Evolutionary conservation across 225 moss, liverwort and hornwort species (phyloP).

Genomic region (Pleurozium schreberi): DNA sequence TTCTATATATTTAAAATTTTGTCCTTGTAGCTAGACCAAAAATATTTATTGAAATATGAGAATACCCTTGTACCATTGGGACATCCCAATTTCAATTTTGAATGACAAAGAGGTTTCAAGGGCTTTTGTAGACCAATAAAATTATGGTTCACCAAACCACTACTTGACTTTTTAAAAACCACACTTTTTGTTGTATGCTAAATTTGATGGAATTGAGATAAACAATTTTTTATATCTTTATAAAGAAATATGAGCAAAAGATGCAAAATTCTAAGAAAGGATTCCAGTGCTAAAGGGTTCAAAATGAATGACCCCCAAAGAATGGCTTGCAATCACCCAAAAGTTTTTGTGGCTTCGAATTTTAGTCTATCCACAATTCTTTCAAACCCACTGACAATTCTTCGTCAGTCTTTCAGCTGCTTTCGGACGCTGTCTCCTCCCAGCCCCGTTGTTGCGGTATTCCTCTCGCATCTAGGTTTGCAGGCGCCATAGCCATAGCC

Average conservation of each 20-base stretch:
- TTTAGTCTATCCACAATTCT: not conserved
- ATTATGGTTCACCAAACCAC: no score
- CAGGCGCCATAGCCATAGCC: not conserved
- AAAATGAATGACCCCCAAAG: not conserved
- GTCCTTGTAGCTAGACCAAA: not conserved
- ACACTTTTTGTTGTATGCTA: accelerated
- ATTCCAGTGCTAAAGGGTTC: not conserved
- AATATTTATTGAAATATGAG: not conserved
- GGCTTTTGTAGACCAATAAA: not conserved
- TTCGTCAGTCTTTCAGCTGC: not conserved
- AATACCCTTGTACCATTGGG: accelerated
- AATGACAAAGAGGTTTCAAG: no score
- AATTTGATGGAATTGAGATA: not conserved
- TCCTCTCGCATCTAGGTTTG: not conserved
- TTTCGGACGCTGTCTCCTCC: not conserved
- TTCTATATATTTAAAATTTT: not conserved
- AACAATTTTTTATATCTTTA: not conserved
- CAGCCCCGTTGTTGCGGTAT: not conserved
- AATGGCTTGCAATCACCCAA: not conserved
- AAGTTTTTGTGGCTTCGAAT: not conserved
- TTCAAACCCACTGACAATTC: not conserved
- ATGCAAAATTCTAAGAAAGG: not conserved
- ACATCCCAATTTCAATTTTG: accelerated
- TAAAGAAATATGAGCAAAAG: not conserved
- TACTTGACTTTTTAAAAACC: not conserved